Conservation (phyloP, 192 early-diverging fungal genomes). For the Umbelopsis ramanniana region DNA sequence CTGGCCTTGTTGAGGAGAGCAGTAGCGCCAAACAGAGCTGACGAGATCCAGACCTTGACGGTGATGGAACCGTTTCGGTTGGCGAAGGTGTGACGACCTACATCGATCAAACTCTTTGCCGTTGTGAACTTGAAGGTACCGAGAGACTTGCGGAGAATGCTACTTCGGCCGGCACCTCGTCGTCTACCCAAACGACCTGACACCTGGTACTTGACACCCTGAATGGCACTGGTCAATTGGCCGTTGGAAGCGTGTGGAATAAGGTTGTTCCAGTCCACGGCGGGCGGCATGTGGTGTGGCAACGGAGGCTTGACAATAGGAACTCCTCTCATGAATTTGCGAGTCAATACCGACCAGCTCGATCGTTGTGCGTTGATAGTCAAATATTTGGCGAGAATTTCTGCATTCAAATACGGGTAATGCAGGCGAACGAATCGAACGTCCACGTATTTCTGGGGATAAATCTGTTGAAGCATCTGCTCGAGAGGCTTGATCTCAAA, state of each 20-base stretch:
- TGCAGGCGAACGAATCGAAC: conserved; percentile 36
- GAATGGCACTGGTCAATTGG: conserved; percentile 42
- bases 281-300: conserved; percentile 39
- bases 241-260: conserved; percentile 38
- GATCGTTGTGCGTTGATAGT: conserved; percentile 37
- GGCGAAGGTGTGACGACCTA: conserved; percentile 44
- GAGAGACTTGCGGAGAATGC: conserved; percentile 40
- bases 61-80: conserved; percentile 48
- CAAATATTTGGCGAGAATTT: conserved; percentile 46
- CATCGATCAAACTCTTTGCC: conserved; percentile 42
- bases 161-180: conserved; percentile 42
- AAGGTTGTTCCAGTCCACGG: conserved; percentile 42
- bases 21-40: conserved; percentile 43
- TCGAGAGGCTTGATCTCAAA: conserved; percentile 41
- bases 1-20: conserved; percentile 34
- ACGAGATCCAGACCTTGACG: conserved; percentile 47
- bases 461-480: conserved; percentile 36
- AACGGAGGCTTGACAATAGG: conserved; percentile 45
- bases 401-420: conserved; percentile 48
- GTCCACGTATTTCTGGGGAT: conserved; percentile 44
- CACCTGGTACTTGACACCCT: conserved; percentile 47
- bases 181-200: conserved; percentile 41
- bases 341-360: conserved; percentile 42
- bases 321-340: conserved; percentile 44
- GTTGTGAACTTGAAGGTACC: conserved; percentile 49